These are phyloP conservation scores for Protea cynaroides DNA, from an alignment of 164 flowering plant genomes.

Conservation along the genomic window DNA sequence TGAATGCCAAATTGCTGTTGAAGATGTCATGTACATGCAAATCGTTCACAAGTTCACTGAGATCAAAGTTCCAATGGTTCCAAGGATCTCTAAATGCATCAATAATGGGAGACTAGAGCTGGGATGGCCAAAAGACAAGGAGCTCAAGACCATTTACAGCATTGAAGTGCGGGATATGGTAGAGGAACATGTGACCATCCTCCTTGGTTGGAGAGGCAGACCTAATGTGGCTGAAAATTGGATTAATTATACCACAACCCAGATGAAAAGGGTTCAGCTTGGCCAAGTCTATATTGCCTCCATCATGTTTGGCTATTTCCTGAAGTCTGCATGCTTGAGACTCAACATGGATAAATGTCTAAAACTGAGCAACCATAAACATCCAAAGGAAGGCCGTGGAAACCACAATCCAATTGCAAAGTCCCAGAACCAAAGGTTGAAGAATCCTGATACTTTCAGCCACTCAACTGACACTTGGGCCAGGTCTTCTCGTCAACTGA, in stretches of 20 bases:
- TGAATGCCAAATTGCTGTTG: conserved; percentile 53
- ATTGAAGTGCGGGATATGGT: conserved; percentile 62
- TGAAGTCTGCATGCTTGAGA: conserved; percentile 64
- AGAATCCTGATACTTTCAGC: conserved; percentile 22
- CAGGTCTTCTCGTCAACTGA: conserved; percentile 22
- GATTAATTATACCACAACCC: conserved; percentile 36
- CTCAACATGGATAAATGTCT: conserved; percentile 45
- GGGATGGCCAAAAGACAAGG: conserved; percentile 63
- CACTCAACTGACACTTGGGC: conserved; percentile 12
- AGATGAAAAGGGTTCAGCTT: conserved; percentile 38
- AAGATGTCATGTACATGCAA: conserved; percentile 79
- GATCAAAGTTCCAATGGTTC: conserved; percentile 62
- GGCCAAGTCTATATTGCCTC: conserved; percentile 62
- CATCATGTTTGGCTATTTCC: conserved; percentile 75
- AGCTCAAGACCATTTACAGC: conserved; percentile 65
- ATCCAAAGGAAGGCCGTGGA: conserved; percentile 15
- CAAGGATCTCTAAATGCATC: conserved; percentile 62
- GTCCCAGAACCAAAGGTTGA: conserved; percentile 16
- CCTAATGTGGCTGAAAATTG: conserved; percentile 47
- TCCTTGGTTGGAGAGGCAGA: conserved; percentile 51
- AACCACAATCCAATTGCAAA: conserved; percentile 22
- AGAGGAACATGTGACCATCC: conserved; percentile 51
- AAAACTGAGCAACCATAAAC: conserved; percentile 13
- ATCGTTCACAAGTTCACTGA: conserved; percentile 64
- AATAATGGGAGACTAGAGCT: conserved; percentile 58